Evolutionary conservation across 2,329 filamentous ascomycete genomes (phyloP).

Genomic region (Beauveria pseudobassiana): DNA sequence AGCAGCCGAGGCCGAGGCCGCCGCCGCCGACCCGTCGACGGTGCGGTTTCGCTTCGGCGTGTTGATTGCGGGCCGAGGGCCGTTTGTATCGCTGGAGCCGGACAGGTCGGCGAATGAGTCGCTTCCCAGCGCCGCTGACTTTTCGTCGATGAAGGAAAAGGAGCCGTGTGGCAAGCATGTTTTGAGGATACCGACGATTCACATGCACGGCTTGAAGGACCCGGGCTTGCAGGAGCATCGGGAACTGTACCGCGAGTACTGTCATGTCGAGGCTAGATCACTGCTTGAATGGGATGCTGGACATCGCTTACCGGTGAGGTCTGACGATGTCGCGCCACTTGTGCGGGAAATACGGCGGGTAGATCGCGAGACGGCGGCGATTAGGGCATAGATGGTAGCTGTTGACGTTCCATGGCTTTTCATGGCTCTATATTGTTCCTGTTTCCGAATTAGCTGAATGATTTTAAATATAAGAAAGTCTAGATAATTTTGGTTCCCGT

Average conservation of each 20-base stretch:
- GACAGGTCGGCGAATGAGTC: neutral
- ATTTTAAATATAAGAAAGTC: too few relatives aligned
- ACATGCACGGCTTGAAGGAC: slow-evolving; percentile 47
- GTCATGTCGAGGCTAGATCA: slow-evolving; percentile 42
- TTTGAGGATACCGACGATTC: slow-evolving; percentile 26
- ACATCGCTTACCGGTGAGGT: slow-evolving; percentile 65
- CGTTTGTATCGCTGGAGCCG: slow-evolving; percentile 21
- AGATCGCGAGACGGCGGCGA: neutral
- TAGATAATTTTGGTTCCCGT: too few relatives aligned
- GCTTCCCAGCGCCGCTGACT: slow-evolving; percentile 17
- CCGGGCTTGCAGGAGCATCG: slow-evolving; percentile 46
- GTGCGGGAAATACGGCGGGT: slow-evolving; percentile 16
- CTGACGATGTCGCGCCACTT: slow-evolving; percentile 49
- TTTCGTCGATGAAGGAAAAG: slow-evolving; percentile 18
- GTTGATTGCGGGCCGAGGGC: slow-evolving; percentile 27
- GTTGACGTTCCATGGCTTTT: too few relatives aligned
- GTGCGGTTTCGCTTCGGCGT: slow-evolving; percentile 28
- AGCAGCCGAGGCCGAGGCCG: neutral
- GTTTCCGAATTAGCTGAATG: too few relatives aligned
- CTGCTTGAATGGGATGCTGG: slow-evolving; percentile 67
- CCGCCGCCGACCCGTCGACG: neutral
- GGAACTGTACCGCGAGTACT: slow-evolving; percentile 51
- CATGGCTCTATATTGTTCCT: too few relatives aligned
- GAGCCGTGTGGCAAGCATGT: slow-evolving; percentile 20
- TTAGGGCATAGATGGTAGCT: too few relatives aligned